Percentiles rank a stretch among this genome's conserved stretches.
Evolutionary conservation across 108 stramenopile genomes (phyloP).

Genomic region (Aurantiochytrium sp.): DNA sequence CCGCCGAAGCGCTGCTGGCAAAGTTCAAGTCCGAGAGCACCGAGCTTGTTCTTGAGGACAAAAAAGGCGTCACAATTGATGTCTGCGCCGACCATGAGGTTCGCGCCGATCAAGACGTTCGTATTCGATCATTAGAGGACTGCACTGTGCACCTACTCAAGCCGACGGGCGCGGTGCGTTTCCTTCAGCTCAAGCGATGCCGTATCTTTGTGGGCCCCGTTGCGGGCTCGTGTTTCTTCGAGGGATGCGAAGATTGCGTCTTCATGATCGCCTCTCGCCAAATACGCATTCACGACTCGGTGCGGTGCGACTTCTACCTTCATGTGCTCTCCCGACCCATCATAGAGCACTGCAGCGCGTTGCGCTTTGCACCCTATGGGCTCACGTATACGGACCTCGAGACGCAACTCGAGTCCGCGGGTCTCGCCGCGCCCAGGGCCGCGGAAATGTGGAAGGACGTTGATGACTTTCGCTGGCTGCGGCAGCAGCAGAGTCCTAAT

Average conservation of each 20-base stretch:
- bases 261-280: constrained; percentile 1
- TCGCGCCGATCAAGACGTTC: background rate
- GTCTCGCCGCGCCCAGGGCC: background rate
- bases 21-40: background rate
- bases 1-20: background rate
- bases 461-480: constrained; percentile 57
- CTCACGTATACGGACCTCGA: constrained; percentile 33
- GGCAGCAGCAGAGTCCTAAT: constrained; percentile 44
- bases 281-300: constrained; percentile 35
- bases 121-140: background rate
- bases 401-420: constrained; percentile 34
- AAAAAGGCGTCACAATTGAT: background rate
- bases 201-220: background rate
- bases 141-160: background rate
- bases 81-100: background rate
- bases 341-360: constrained; percentile 50
- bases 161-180: background rate
- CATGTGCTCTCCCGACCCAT: constrained; percentile 45
- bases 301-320: constrained; percentile 46
- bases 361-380: constrained; percentile 46
- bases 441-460: constrained; percentile 44
- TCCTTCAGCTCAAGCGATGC: constrained; percentile 18
- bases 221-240: constrained; percentile 30
- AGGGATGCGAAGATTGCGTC: constrained; percentile 9
- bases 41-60: background rate